phyloP scores from a whole-genome alignment of 257 asterid genomes.

The Nicotiana tabacum region DNA sequence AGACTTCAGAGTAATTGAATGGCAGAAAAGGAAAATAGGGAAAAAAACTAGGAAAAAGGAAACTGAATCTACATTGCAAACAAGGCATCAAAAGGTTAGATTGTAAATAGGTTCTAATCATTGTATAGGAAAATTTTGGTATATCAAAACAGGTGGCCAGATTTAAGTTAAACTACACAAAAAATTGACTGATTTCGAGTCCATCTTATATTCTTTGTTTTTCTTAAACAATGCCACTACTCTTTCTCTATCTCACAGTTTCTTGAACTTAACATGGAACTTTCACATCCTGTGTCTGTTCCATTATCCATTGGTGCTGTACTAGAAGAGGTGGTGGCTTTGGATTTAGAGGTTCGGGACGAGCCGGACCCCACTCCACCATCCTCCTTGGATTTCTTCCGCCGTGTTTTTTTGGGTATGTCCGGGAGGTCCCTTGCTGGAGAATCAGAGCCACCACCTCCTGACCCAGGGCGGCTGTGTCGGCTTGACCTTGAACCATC shows the following conservation, averaged over 20 bases:
- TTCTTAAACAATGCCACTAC: slow-evolving; percentile 1
- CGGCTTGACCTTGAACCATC: slow-evolving; percentile 36
- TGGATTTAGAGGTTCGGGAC: slow-evolving; percentile 26
- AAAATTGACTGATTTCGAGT: neutral
- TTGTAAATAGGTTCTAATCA: slow-evolving; percentile 2
- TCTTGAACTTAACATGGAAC: neutral
- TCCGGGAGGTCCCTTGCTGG: slow-evolving; percentile 28
- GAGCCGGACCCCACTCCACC: slow-evolving; percentile 23
- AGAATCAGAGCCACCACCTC: slow-evolving; percentile 17
- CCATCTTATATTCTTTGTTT: slow-evolving; percentile 13
- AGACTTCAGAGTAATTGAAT: neutral
- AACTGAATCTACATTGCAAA: neutral
- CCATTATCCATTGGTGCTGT: slow-evolving; percentile 12
- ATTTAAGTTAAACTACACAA: neutral
- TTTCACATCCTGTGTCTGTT: slow-evolving; percentile 9
- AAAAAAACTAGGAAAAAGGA: neutral
- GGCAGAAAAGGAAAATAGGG: neutral
- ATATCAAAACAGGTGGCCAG: neutral
- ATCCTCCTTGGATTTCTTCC: slow-evolving; percentile 53
- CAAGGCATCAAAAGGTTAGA: neutral
- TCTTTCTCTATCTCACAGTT: slow-evolving; percentile 20
- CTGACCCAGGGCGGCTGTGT: slow-evolving; percentile 13
- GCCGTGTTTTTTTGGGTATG: slow-evolving; percentile 37
- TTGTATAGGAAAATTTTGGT: neutral
- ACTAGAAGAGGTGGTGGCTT: slow-evolving; percentile 14